phyloP scores from a whole-genome alignment of 345 rosid species.

The Eucalyptus marginata region DNA sequence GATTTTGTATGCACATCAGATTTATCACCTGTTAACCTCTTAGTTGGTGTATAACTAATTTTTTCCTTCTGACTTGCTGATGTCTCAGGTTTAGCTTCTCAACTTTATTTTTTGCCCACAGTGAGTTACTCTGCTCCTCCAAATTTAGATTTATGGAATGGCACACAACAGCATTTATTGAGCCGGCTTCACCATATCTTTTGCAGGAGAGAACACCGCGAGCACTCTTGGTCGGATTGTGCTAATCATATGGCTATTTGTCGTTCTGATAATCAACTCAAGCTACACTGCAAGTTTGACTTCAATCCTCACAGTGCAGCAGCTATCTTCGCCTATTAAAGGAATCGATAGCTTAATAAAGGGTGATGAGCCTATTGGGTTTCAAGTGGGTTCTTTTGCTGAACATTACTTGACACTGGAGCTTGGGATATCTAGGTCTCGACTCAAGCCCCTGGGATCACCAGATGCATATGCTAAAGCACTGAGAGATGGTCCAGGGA shows the following conservation, averaged over 20 bases:
- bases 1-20: background rate
- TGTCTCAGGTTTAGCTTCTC: conserved; percentile 96
- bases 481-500: conserved; percentile 50
- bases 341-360: conserved; percentile 67
- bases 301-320: conserved; percentile 89
- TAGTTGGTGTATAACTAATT: background rate
- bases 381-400: conserved; percentile 83
- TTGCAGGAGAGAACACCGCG: conserved; percentile 73
- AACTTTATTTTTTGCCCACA: conserved; percentile 82
- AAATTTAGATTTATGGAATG: background rate
- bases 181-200: conserved; percentile 1
- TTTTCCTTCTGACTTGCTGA: background rate
- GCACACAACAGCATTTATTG: conserved; percentile 2
- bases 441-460: conserved; percentile 68
- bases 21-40: background rate
- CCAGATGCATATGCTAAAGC: conserved; percentile 77
- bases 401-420: conserved; percentile 66
- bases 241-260: conserved; percentile 85
- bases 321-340: conserved; percentile 64
- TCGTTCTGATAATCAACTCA: conserved; percentile 84
- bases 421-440: conserved; percentile 53
- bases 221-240: conserved; percentile 83
- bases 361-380: conserved; percentile 62
- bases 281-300: conserved; percentile 97
- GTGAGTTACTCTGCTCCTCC: conserved; percentile 30